Evolutionary conservation across 2,329 filamentous ascomycete species (phyloP), one percentile per base, ranked within the genome.

Genomic region (Penicillium polonicum): DNA sequence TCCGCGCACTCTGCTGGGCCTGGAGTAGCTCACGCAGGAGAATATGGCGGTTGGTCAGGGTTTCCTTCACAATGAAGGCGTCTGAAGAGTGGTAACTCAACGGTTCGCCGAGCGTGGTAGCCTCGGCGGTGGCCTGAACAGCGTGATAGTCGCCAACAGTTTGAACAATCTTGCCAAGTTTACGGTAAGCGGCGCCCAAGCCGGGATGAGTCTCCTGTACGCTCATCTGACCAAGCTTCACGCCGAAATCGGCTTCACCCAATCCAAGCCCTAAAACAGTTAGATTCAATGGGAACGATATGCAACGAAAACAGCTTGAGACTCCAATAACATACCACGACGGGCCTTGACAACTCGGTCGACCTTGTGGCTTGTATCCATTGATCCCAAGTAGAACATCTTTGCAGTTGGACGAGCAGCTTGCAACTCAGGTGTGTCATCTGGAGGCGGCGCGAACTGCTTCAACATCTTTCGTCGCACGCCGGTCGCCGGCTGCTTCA

Each of bases 1-100:
- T 90, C 61, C 90, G 87, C 1, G 92, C 92, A 23, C 82, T 82
- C 72, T 96, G 90, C 73, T 97, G 92, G 0, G 94, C 92, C 75
- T 97, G 91, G 27, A 96, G 79, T 59, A 97, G 87, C 70, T 99
- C 94, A 58, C 94, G 91, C 43, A 96, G 88, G 21, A 99, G 84
- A 61, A 99, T 96, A 77, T 99, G 94, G 13, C 94, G 90, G 78
- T 99, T 99, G 4, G 94, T 99, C 62, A 99, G 83, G 12, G 92
- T 96, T 73, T 99, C 94, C 76, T 99, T 99, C 65, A 97, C 94
- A 67, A 97, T 96, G 72, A 97, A 96, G 44, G 94, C 91, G 74
- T 99, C 94, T 57, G 91, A 88, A 44, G 92, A 96, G 77, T 97
- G 92, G 72, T 97, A 97, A 68, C 92, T 90, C 61, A 99, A 86